Evolutionary conservation across 2,329 filamentous ascomycete species (phyloP), one percentile per base, ranked within the genome.

Genomic region (Aspergillus phoenicis): DNA sequence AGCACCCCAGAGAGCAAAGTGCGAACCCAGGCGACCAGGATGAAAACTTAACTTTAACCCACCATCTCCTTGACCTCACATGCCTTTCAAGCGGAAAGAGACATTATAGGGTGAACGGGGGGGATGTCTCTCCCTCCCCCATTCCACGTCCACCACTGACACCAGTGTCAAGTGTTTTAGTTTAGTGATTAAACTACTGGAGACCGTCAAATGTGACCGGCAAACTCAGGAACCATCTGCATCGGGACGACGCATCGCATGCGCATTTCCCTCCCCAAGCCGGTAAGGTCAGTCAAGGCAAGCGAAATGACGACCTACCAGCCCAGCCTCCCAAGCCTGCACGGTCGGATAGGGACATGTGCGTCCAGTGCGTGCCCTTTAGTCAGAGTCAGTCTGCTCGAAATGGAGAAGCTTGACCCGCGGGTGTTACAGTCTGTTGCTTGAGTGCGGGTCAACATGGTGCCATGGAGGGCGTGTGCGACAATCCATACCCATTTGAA

Each of bases 171-270:
- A 30, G 36, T 26, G 28, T 51, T 56, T 43, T 33, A 33, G 11
- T 41, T 47, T 45, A 8, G 30, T 47, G 53, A 56, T 36, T 56
- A 47, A 56, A 45, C 53, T 56, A 56, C 53, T 47, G 53, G 53
- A 56, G 53, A 28, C 53, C 17, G 43, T 22, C n/a, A 43, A 30
- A 17, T n/a, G 24, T 43, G 39, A 4, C 26, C 41, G 26, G 6
- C 38, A 39, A 43, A 47, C n/a, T 43, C 53, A 56, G 26, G 39
- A 45, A 47, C 53, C 26, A 17, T 26, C n/a, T 24, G 39, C 26
- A 33, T 26, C 15, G n/a, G 38, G 28, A 43, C 36, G 43, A 10
- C 52, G 28, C 11, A 30, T 33, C 15, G 24, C n/a, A 30, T 55
- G 10, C 24, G 52, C 41, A 28, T 45, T n/a, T 15, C 15, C 26